A percentile compares a stretch with the other conserved stretches of the same genome.
Evolutionary conservation across 1,284 basidiomycete species (phyloP).

Genomic region (Sanghuangporus weigelae): DNA sequence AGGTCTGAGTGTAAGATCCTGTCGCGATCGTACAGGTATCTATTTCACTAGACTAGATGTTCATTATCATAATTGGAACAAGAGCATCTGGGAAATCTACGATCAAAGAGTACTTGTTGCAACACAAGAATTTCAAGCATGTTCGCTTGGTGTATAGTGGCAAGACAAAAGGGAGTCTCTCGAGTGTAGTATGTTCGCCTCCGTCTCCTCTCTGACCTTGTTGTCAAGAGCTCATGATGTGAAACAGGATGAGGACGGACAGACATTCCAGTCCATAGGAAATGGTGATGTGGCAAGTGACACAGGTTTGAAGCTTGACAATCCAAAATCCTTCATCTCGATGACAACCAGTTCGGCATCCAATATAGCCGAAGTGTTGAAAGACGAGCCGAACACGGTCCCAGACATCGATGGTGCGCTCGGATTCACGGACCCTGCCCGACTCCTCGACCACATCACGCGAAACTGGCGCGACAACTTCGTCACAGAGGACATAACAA

Average conservation of each 20-base stretch:
- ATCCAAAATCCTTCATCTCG: conserved; percentile 11
- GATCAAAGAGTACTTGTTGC: conserved; percentile 68
- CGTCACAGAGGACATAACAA: conserved; percentile 75
- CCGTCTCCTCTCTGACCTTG: not conserved
- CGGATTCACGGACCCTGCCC: conserved; percentile 47
- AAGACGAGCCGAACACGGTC: not conserved
- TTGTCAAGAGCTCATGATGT: not conserved
- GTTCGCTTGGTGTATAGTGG: conserved; percentile 26
- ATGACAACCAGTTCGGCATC: conserved; percentile 12
- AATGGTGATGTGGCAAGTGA: not conserved
- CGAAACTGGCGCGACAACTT: conserved; percentile 77
- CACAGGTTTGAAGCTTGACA: conserved; percentile 2
- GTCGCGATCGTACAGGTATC: conserved; percentile 1
- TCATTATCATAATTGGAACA: conserved; percentile 87
- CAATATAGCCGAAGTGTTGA: conserved; percentile 1
- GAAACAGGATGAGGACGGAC: not conserved
- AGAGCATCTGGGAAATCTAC: conserved; percentile 77
- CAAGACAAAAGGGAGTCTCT: not conserved
- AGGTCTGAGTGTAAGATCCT: not conserved
- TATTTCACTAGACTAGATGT: conserved; percentile 44
- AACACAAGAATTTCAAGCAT: conserved; percentile 39
- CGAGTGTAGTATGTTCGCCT: not conserved
- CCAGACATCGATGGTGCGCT: conserved; percentile 19
- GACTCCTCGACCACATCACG: conserved; percentile 76
- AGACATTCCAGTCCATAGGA: not conserved